phyloP scores from a whole-genome alignment of 805 yeast species.

The Candida sanyiensis region DNA sequence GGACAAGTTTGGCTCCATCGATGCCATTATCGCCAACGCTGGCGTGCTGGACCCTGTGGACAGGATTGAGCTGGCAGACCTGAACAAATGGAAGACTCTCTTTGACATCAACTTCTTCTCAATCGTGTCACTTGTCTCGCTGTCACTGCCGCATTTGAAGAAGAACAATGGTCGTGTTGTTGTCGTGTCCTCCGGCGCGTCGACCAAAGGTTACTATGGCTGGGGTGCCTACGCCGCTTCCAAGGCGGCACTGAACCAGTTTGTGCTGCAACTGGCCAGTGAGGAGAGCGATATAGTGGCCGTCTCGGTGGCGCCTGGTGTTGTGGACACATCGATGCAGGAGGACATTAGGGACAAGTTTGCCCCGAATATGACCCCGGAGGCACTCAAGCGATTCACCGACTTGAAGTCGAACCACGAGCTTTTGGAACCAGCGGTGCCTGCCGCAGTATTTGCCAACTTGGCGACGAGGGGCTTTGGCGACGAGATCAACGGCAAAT shows the following conservation, averaged over 20 bases:
- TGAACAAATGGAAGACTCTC: conserved; percentile 53
- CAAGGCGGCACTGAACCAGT: conserved; percentile 85
- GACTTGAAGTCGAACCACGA: conserved; percentile 53
- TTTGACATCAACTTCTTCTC: conserved; percentile 79
- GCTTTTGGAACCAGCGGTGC: conserved; percentile 63
- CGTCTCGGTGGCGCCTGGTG: conserved; percentile 88
- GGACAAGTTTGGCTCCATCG: conserved; percentile 47
- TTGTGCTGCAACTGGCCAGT: conserved; percentile 56
- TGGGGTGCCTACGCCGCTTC: conserved; percentile 94
- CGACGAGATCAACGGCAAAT: conserved; percentile 55
- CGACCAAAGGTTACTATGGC: conserved; percentile 53
- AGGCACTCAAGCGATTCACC: conserved; percentile 54
- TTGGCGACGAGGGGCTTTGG: conserved; percentile 59
- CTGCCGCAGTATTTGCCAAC: conserved; percentile 65
- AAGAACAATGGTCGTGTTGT: conserved; percentile 55
- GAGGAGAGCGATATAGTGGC: conserved; percentile 61
- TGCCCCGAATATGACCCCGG: conserved; percentile 54
- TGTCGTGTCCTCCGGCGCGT: conserved; percentile 89
- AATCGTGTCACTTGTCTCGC: conserved; percentile 51
- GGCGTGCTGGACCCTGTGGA: conserved; percentile 79
- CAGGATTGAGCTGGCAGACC: conserved; percentile 44
- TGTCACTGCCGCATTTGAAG: conserved; percentile 53
- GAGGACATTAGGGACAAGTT: conserved; percentile 61
- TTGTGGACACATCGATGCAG: conserved; percentile 91
- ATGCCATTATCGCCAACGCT: conserved; percentile 71